Evolutionary conservation across 768 basidiomycete genomes (phyloP), one percentile per base, ranked within the genome.

Genomic region (Pisolithus marmoratus): DNA sequence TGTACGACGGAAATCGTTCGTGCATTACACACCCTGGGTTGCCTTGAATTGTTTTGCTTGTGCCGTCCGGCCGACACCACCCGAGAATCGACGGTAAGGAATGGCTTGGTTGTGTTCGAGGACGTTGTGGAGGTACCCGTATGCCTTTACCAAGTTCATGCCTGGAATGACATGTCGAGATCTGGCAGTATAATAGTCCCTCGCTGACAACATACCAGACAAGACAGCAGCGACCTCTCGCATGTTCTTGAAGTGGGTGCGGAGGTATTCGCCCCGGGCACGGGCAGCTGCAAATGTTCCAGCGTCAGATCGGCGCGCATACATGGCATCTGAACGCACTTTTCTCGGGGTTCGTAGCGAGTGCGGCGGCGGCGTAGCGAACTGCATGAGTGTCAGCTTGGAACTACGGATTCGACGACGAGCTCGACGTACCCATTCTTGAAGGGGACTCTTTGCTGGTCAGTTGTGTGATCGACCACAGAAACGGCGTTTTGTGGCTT

Each of bases 181-280:
- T 52, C 42, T 47, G 5, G 20, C 22, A n/a, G 8, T 46, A 43
- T 29, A 8, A 36, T 12, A 27, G 0, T 5, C 23, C 43, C 23
- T 20, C 34, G 20, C 53, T 53, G 37, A n/a, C 29, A 38, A 38
- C 72, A 64, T 58, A 92, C 94, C 94, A 59, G 85, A 82, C 58
- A 97, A 78, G 60, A 90, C 93, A 58, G 95, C 95, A 48, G 90
- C 94, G 51, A 98, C 96, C 75, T 99, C 96, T 58, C 91, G 86
- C 92, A 96, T 98, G 83, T 98, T 99, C 87, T 99, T 99, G 85
- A 96, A 99, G 79, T 97, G 95, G 45, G 96, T 98, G 64, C 94
- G 90, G 67, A 96, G 84, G 81, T 97, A 94, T 78, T 95, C 93
- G 64, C 94, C 94, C 65, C 89, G 88, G 54, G 94, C 88, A 67